phyloP scores from a whole-genome alignment of 352 stramenopile species.

The Peronosclerospora sorghi region DNA sequence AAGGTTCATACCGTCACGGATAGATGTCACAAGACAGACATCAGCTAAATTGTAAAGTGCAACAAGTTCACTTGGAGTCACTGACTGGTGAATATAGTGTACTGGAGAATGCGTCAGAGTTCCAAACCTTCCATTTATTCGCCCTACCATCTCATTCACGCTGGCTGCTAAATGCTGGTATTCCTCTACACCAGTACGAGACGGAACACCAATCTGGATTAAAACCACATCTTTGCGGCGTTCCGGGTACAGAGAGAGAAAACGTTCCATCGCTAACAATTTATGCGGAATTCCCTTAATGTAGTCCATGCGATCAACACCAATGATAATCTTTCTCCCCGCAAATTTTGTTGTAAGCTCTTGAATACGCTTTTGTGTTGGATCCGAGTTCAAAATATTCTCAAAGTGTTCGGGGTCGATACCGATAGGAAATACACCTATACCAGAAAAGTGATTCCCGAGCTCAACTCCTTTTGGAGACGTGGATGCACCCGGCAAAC shows the following conservation, averaged over 20 bases:
- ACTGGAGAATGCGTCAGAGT: constrained; percentile 80
- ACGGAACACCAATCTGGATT: constrained; percentile 91
- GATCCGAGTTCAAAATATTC: constrained; percentile 32
- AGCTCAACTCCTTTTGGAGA: constrained; percentile 76
- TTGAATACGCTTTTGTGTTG: constrained; percentile 44
- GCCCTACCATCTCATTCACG: constrained; percentile 81
- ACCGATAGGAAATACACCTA: constrained; percentile 79
- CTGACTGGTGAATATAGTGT: constrained; percentile 80
- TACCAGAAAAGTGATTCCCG: constrained; percentile 65
- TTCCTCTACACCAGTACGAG: constrained; percentile 67
- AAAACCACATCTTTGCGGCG: constrained; percentile 87
- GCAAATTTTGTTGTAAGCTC: constrained; percentile 53
- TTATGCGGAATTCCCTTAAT: constrained; percentile 86
- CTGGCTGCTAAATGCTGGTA: constrained; percentile 74
- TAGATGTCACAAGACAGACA: constrained; percentile 83
- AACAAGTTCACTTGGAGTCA: constrained; percentile 75
- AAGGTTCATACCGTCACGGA: constrained; percentile 86
- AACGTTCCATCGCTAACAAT: constrained; percentile 78
- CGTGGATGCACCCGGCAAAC: constrained; percentile 58
- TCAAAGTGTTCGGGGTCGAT: constrained; percentile 83
- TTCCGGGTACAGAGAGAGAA: constrained; percentile 72
- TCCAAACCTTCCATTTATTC: constrained; percentile 82
- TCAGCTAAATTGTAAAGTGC: constrained; percentile 86
- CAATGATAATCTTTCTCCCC: constrained; percentile 72
- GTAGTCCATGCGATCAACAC: constrained; percentile 80